A percentile compares a stretch with the other conserved stretches of the same genome.
phyloP scores from a whole-genome alignment of 768 basidiomycete species.

The Macrolepiota fuliginosa region DNA sequence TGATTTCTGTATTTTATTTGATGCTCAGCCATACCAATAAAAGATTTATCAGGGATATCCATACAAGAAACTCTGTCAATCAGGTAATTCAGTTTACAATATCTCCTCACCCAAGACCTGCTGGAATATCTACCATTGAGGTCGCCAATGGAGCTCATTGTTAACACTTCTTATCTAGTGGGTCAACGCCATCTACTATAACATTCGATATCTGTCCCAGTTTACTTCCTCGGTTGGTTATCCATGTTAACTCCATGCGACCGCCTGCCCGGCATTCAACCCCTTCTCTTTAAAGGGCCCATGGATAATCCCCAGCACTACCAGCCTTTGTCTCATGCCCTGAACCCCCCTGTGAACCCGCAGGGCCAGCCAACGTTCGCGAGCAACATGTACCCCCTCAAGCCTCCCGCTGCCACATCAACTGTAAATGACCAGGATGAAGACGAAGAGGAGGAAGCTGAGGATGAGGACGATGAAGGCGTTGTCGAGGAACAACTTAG shows the following conservation, averaged over 20 bases:
- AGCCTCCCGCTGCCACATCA: slow-evolving; percentile 7
- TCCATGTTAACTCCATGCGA: neutral
- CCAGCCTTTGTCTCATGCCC: slow-evolving; percentile 77
- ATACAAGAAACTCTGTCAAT: slow-evolving; percentile 18
- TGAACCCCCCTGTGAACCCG: slow-evolving; percentile 52
- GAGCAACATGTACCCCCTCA: slow-evolving; percentile 1
- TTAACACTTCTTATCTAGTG: slow-evolving; percentile 11
- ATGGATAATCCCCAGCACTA: slow-evolving; percentile 80
- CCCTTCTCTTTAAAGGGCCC: slow-evolving; percentile 9
- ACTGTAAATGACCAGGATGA: slow-evolving; percentile 40
- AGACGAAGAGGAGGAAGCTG: slow-evolving; percentile 57
- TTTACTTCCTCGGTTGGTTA: slow-evolving; percentile 5
- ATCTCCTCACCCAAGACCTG: neutral
- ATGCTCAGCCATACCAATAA: slow-evolving; percentile 30
- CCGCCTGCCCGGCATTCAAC: neutral
- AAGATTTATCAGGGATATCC: slow-evolving; percentile 30
- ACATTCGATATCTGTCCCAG: neutral
- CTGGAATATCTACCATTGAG: neutral
- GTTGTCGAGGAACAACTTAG: slow-evolving; percentile 66
- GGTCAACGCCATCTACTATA: slow-evolving; percentile 2
- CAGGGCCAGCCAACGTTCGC: slow-evolving; percentile 18
- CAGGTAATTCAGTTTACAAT: slow-evolving; percentile 18
- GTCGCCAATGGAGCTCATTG: slow-evolving; percentile 5
- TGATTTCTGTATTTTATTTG: slow-evolving; percentile 28
- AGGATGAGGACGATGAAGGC: slow-evolving; percentile 78